A percentile compares a stretch with the other conserved stretches of the same genome.
Evolutionary conservation across 2,329 filamentous ascomycete species (phyloP).

Genomic region (Neopestalotiopsis rosae): DNA sequence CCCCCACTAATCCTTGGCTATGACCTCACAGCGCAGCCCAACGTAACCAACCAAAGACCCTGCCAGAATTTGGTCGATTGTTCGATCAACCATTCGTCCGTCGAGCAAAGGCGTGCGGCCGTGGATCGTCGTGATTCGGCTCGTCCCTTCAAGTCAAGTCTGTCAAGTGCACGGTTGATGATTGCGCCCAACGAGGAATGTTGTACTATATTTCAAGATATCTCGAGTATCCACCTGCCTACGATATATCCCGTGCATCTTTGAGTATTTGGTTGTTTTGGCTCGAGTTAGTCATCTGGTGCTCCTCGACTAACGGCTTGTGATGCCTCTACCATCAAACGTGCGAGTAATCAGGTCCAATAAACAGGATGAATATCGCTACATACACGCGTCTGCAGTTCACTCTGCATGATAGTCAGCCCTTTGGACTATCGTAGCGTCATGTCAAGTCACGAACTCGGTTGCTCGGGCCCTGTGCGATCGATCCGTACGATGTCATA

Average conservation of each 20-base stretch:
- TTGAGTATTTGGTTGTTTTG: background rate
- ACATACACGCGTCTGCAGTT: background rate
- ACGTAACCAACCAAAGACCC: slow-evolving; percentile 10
- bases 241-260: background rate
- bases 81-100: background rate
- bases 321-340: background rate
- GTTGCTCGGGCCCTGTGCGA: background rate
- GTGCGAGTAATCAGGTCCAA: background rate
- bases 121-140: slow-evolving; percentile 1
- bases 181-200: background rate
- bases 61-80: slow-evolving; percentile 7
- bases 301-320: background rate
- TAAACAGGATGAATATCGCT: background rate
- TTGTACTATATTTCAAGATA: background rate
- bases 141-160: background rate
- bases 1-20: slow-evolving; percentile 1
- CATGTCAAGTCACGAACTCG: background rate
- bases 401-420: background rate
- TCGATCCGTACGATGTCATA: slow-evolving; percentile 1
- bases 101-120: background rate
- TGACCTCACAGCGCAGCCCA: slow-evolving; percentile 12
- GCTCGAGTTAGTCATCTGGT: background rate
- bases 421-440: background rate
- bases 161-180: background rate
- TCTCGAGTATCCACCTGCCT: background rate